Conservation (phyloP, 768 basidiomycete genomes). For the Russula emetica region DNA sequence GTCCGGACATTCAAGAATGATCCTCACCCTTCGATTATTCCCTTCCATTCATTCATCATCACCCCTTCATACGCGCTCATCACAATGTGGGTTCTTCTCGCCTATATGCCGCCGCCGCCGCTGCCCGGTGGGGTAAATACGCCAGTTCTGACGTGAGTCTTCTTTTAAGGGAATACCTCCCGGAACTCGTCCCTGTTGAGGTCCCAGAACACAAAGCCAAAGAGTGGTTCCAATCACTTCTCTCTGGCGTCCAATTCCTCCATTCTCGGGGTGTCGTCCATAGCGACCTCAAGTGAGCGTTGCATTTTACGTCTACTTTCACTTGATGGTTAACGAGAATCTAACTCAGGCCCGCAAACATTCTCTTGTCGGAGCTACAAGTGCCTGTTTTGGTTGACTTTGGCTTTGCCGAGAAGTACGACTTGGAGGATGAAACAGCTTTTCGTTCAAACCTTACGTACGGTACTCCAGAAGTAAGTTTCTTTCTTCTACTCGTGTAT, state of each 20-base stretch:
- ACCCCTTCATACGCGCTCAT: constrained; percentile 87
- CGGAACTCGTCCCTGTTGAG: constrained; percentile 83
- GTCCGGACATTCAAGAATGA: constrained; percentile 78
- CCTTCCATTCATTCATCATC: constrained; percentile 91
- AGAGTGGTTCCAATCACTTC: constrained; percentile 76
- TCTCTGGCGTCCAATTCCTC: constrained; percentile 79
- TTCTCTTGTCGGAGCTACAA: constrained; percentile 73
- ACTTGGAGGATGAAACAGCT: constrained; percentile 53
- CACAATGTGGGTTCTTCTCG: constrained; percentile 64
- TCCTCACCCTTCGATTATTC: constrained; percentile 87
- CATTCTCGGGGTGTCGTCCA: constrained; percentile 83
- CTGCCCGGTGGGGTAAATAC: neutral
- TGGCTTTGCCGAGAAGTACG: constrained; percentile 90
- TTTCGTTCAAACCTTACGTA: constrained; percentile 82
- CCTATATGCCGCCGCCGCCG: neutral
- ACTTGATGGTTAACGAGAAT: constrained; percentile 2
- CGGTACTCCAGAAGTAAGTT: constrained; percentile 81
- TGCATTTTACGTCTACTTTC: constrained; percentile 12
- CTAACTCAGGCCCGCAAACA: constrained; percentile 75
- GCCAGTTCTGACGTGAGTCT: neutral
- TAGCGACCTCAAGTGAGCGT: constrained; percentile 86
- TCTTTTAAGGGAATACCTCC: constrained; percentile 70
- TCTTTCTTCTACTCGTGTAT: neutral
- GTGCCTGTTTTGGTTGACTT: constrained; percentile 92
- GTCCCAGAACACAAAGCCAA: constrained; percentile 74